Conservation (phyloP, 2,329 filamentous ascomycete species). For the Trichoderma endophyticum region DNA sequence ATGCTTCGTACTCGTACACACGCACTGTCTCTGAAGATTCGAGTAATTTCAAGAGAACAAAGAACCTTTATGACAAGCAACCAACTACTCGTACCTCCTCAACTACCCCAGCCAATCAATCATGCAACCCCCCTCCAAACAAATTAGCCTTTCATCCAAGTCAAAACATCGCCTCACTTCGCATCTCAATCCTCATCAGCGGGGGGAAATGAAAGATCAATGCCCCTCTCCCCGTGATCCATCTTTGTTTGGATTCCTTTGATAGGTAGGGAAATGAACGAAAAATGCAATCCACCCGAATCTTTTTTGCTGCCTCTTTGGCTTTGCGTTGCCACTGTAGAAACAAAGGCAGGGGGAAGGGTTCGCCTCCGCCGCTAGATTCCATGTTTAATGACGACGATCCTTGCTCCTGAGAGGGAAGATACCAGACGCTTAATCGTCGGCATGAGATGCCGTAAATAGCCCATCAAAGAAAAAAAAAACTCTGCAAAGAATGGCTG, state of each 20-base stretch:
- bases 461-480: not conserved
- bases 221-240: not conserved
- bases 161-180: not conserved
- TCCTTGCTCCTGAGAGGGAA: not conserved
- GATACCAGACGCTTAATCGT: not conserved
- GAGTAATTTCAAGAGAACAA: not conserved
- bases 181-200: not conserved
- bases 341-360: not conserved
- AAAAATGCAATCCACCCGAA: not conserved
- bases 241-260: not conserved
- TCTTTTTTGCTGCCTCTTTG: not conserved
- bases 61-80: not conserved
- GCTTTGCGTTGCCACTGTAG: not conserved
- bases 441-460: not conserved
- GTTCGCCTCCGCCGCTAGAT: not conserved
- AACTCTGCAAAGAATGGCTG: not conserved
- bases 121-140: not conserved
- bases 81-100: not conserved
- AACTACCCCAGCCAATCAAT: not conserved
- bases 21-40: not conserved
- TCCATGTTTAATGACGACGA: not conserved
- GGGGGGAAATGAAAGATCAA: conserved; percentile 6
- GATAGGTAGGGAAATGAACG: not conserved
- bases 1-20: not conserved
- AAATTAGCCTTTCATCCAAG: not conserved